A percentile compares a stretch with the other conserved stretches of the same genome.
phyloP scores from a whole-genome alignment of 257 asterid species.

The Solanum lycopersicoides region DNA sequence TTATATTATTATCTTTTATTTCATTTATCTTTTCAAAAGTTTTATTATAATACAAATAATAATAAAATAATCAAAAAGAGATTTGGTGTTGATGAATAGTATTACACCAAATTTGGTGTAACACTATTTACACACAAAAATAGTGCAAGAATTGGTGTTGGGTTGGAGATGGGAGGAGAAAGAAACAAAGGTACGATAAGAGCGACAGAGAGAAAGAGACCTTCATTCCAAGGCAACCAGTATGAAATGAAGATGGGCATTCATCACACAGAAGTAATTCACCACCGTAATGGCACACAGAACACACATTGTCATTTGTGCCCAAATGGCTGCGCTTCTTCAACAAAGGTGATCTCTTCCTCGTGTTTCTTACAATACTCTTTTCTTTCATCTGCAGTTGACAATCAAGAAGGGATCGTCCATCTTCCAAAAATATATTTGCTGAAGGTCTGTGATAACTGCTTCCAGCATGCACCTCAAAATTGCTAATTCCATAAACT shows the following conservation, averaged over 20 bases:
- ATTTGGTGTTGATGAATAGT: neutral
- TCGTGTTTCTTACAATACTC: neutral
- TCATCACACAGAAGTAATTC: conserved; percentile 63
- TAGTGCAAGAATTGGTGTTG: neutral
- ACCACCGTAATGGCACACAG: conserved; percentile 72
- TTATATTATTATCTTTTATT: too few relatives aligned
- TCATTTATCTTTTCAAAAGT: neutral
- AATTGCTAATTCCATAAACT: conserved; percentile 32
- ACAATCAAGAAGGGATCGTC: conserved; percentile 57
- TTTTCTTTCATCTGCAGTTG: conserved; percentile 31
- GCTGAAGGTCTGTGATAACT: conserved; percentile 34
- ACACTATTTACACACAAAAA: neutral
- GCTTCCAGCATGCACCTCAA: conserved; percentile 60
- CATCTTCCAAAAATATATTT: conserved; percentile 50
- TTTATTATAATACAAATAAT: neutral
- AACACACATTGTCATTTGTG: conserved; percentile 51
- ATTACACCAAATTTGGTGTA: neutral
- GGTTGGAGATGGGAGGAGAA: neutral
- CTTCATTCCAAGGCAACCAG: conserved; percentile 61
- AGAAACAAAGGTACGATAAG: neutral
- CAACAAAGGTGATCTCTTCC: conserved; percentile 13
- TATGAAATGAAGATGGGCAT: conserved; percentile 71
- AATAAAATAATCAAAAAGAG: neutral
- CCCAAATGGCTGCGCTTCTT: conserved; percentile 9
- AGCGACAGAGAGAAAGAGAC: conserved; percentile 7